Conservation (phyloP, 306 rosid species). For the Fagus sylvatica region DNA sequence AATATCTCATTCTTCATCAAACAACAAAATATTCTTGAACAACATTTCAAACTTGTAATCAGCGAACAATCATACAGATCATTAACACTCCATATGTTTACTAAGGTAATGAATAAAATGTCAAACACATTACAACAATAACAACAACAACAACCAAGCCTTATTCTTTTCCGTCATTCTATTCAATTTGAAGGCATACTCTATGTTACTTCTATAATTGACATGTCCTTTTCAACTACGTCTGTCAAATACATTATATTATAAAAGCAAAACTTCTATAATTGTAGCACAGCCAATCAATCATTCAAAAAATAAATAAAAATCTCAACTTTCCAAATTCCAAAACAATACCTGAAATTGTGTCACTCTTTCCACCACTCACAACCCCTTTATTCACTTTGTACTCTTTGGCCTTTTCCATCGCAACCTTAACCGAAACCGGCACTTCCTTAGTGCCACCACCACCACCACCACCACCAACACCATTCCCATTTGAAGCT, state of each 20-base stretch:
- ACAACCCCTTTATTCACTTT: slow-evolving; percentile 37
- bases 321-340: neutral
- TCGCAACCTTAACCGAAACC: slow-evolving; percentile 45
- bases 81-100: neutral
- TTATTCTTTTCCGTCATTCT: too few relatives aligned
- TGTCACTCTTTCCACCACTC: slow-evolving; percentile 16
- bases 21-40: neutral
- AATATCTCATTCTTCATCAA: slow-evolving; percentile 1
- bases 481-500: slow-evolving; percentile 16
- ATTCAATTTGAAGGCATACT: too few relatives aligned
- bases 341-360: slow-evolving; percentile 39
- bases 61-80: neutral
- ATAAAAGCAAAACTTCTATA: neutral
- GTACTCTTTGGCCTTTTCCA: slow-evolving; percentile 65
- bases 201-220: too few relatives aligned
- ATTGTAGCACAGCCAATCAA: neutral
- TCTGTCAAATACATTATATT: neutral
- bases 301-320: neutral
- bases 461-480: slow-evolving; percentile 13
- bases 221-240: too few relatives aligned
- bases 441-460: slow-evolving; percentile 43
- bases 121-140: too few relatives aligned
- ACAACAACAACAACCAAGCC: too few relatives aligned
- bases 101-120: neutral
- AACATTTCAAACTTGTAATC: slow-evolving; percentile 9